These are phyloP conservation scores for Glaciozyma antarctica DNA, from an alignment of 768 basidiomycete genomes.

Conservation along the genomic window DNA sequence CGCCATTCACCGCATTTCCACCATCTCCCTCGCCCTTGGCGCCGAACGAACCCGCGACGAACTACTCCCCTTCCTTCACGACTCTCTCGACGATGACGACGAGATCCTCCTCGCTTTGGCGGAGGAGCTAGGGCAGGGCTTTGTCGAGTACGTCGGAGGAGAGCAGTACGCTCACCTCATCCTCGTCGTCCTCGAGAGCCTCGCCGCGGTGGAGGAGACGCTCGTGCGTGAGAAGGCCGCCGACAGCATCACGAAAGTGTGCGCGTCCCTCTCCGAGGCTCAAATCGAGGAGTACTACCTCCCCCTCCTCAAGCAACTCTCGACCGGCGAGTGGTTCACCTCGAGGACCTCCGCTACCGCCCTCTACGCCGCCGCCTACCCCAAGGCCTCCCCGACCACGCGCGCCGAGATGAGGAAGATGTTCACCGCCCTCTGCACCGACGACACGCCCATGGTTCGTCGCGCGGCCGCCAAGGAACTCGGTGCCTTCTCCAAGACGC, in stretches of 20 bases:
- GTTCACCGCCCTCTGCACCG: slow-evolving; percentile 69
- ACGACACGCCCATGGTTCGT: slow-evolving; percentile 98
- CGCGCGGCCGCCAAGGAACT: slow-evolving; percentile 93
- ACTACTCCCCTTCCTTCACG: slow-evolving; percentile 91
- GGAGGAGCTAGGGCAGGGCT: slow-evolving; percentile 83
- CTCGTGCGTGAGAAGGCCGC: slow-evolving; percentile 97
- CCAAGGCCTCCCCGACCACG: slow-evolving; percentile 37
- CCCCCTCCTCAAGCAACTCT: slow-evolving; percentile 77
- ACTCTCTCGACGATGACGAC: slow-evolving; percentile 99
- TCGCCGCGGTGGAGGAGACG: slow-evolving; percentile 95
- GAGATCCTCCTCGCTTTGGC: slow-evolving; percentile 92
- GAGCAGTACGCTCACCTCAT: slow-evolving; percentile 73
- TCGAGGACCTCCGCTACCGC: slow-evolving; percentile 92
- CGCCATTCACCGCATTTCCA: slow-evolving; percentile 93
- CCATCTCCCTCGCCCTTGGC: slow-evolving; percentile 92
- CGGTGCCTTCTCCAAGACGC: slow-evolving; percentile 57
- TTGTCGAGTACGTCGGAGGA: slow-evolving; percentile 92
- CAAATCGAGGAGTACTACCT: slow-evolving; percentile 86
- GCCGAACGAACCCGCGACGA: slow-evolving; percentile 91
- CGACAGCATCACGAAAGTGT: slow-evolving; percentile 87
- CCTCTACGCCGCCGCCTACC: slow-evolving; percentile 81
- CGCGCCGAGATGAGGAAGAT: slow-evolving; percentile 83
- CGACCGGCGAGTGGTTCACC: slow-evolving; percentile 96
- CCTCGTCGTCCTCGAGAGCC: slow-evolving; percentile 83
- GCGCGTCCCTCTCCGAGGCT: slow-evolving; percentile 59